Percentiles rank a stretch among this genome's conserved stretches.
phyloP scores from a whole-genome alignment of 2,329 filamentous ascomycete species.

The Aspergillus sp. region DNA sequence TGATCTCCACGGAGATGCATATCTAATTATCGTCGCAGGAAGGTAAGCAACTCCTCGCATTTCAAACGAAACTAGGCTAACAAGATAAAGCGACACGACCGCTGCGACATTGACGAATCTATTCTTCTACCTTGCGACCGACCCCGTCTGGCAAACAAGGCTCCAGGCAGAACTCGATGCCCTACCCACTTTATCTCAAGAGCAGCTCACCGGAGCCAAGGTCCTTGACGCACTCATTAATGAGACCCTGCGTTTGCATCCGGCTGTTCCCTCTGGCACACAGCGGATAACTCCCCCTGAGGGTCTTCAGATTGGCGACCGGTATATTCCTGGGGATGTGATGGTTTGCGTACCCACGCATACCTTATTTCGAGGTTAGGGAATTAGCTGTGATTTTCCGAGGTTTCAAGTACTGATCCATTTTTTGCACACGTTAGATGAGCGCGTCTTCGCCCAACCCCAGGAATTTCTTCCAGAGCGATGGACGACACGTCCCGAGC shows the following conservation, averaged over 20 bases:
- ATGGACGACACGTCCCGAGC: slow-evolving; percentile 22
- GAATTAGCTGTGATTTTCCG: too few relatives aligned
- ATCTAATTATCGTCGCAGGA: slow-evolving; percentile 32
- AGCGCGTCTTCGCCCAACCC: slow-evolving; percentile 1
- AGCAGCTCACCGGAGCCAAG: not conserved
- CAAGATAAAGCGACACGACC: slow-evolving; percentile 17
- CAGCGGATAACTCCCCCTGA: slow-evolving; percentile 16
- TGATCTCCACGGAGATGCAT: slow-evolving; percentile 24
- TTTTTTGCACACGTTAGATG: not conserved
- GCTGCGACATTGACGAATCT: slow-evolving; percentile 12
- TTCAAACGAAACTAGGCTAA: too few relatives aligned
- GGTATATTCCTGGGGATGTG: slow-evolving; percentile 28
- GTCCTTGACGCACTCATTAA: slow-evolving; percentile 28
- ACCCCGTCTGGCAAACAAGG: not conserved
- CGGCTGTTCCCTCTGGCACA: slow-evolving; percentile 11
- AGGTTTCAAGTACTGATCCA: too few relatives aligned
- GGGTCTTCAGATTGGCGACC: slow-evolving; percentile 13
- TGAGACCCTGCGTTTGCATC: slow-evolving; percentile 17
- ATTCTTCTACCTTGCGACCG: slow-evolving; percentile 10
- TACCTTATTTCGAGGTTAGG: slow-evolving; percentile 2
- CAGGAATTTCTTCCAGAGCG: slow-evolving; percentile 25
- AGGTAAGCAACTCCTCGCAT: slow-evolving; percentile 16
- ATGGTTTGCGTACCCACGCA: slow-evolving; percentile 21
- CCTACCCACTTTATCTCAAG: slow-evolving; percentile 11
- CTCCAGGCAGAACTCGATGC: slow-evolving; percentile 15